phyloP scores from a whole-genome alignment of 164 flowering plant species.

The Warburgia ugandensis region DNA sequence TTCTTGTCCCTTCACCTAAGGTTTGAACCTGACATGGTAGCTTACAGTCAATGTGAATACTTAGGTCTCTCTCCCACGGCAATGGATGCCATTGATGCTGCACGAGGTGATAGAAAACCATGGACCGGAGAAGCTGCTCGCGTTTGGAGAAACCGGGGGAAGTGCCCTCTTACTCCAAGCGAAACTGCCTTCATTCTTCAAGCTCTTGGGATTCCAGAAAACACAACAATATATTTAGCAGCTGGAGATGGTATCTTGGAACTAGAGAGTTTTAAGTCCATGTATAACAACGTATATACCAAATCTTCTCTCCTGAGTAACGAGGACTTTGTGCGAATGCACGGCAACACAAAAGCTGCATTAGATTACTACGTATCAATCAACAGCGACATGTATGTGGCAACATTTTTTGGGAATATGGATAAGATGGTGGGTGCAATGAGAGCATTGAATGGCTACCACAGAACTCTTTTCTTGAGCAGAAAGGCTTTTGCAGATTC shows the following conservation, averaged over 20 bases:
- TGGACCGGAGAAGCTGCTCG: constrained; percentile 83
- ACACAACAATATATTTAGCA: constrained; percentile 84
- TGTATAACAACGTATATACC: constrained; percentile 63
- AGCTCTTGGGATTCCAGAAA: constrained; percentile 62
- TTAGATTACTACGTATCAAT: constrained; percentile 85
- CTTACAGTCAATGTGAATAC: constrained; percentile 86
- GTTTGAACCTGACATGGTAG: constrained; percentile 99
- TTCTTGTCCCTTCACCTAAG: constrained; percentile 92
- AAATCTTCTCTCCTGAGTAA: constrained; percentile 58
- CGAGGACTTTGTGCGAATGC: constrained; percentile 72
- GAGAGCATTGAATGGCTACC: constrained; percentile 66
- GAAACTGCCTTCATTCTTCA: constrained; percentile 78
- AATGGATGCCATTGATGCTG: constrained; percentile 57
- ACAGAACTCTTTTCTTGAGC: constrained; percentile 66
- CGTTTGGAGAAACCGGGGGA: constrained; percentile 84
- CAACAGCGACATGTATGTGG: constrained; percentile 81
- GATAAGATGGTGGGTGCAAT: constrained; percentile 98
- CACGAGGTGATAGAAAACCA: constrained; percentile 70
- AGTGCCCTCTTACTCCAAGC: constrained; percentile 89
- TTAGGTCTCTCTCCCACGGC: constrained; percentile 55
- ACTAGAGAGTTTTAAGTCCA: constrained; percentile 64
- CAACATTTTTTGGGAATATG: constrained; percentile 98
- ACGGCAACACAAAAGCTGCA: constrained; percentile 98
- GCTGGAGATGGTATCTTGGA: constrained; percentile 97
- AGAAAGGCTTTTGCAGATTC: constrained; percentile 68